A percentile compares a stretch with the other conserved stretches of the same genome.
Evolutionary conservation across 257 asterid species (phyloP).

Genomic region (Solanum dulcamara): DNA sequence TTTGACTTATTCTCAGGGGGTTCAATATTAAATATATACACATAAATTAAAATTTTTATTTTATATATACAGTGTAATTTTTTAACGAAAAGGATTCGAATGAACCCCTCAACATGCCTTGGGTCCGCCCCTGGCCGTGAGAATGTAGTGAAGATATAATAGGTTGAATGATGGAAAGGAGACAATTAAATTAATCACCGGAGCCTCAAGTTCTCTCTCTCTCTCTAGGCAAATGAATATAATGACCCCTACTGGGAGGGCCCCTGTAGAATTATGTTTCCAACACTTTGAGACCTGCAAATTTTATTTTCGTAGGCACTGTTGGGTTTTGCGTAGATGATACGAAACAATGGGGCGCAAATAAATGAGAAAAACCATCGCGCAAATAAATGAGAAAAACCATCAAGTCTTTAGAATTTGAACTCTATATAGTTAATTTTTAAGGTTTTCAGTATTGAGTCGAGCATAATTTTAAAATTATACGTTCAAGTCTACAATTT

Average conservation of each 20-base stretch:
- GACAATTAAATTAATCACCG: not conserved
- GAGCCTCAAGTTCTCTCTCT: not conserved
- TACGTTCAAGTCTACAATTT: fast-evolving
- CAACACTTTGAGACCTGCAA: not conserved
- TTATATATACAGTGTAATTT: no score
- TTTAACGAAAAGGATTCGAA: no score
- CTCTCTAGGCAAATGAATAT: not conserved
- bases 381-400: no score
- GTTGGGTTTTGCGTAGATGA: not conserved
- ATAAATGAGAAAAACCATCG: no score
- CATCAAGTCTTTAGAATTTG: not conserved
- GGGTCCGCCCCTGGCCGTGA: no score
- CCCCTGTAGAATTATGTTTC: not conserved
- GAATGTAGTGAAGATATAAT: not conserved
- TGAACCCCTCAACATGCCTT: no score
- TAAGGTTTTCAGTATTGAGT: not conserved
- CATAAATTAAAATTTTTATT: no score
- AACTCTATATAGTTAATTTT: not conserved
- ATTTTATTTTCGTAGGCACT: not conserved
- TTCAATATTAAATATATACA: no score
- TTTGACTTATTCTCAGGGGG: no score
- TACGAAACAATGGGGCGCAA: not conserved
- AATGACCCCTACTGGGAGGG: not conserved
- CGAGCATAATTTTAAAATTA: not conserved
- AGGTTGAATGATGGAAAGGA: not conserved